A percentile compares a stretch with the other conserved stretches of the same genome.
phyloP scores from a whole-genome alignment of 768 basidiomycete species.

The Kwoniella sp. region DNA sequence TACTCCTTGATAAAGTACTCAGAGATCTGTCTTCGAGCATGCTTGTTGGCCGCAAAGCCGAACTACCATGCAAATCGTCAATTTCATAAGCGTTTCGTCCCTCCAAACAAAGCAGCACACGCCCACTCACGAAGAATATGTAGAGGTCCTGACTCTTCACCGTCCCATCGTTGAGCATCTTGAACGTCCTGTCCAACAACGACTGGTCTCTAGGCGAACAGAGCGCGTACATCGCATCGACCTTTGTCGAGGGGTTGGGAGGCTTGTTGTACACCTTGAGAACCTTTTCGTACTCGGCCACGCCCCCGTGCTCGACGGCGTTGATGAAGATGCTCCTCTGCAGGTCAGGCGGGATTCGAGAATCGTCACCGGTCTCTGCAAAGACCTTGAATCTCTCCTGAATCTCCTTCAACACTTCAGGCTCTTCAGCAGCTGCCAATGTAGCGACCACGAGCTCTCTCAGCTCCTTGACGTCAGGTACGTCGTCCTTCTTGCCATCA shows the following conservation, averaged over 20 bases:
- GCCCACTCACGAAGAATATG: constrained; percentile 39
- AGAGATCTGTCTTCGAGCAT: constrained; percentile 63
- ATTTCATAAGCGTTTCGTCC: neutral
- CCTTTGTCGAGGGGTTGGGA: constrained; percentile 71
- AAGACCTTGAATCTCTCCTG: constrained; percentile 71
- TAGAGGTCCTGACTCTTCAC: constrained; percentile 59
- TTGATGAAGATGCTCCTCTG: constrained; percentile 60
- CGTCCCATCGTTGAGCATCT: constrained; percentile 61
- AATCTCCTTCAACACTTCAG: constrained; percentile 69
- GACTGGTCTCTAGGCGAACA: constrained; percentile 64
- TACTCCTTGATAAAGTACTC: constrained; percentile 73
- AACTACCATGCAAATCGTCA: constrained; percentile 43
- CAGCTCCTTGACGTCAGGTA: constrained; percentile 69
- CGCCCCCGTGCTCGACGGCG: constrained; percentile 75
- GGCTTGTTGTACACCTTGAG: constrained; percentile 71
- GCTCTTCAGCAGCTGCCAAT: constrained; percentile 53
- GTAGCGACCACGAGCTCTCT: constrained; percentile 70
- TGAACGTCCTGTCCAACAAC: constrained; percentile 67
- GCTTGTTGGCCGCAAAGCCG: constrained; percentile 64
- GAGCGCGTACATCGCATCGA: constrained; percentile 66
- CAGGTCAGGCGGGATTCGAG: constrained; percentile 78
- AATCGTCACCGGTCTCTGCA: constrained; percentile 72
- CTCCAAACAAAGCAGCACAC: neutral
- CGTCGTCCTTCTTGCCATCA: constrained; percentile 69
- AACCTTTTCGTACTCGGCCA: constrained; percentile 72